These are phyloP conservation scores for Phytophthora cactorum DNA, from an alignment of 352 stramenopile species.

Conservation along the genomic window DNA sequence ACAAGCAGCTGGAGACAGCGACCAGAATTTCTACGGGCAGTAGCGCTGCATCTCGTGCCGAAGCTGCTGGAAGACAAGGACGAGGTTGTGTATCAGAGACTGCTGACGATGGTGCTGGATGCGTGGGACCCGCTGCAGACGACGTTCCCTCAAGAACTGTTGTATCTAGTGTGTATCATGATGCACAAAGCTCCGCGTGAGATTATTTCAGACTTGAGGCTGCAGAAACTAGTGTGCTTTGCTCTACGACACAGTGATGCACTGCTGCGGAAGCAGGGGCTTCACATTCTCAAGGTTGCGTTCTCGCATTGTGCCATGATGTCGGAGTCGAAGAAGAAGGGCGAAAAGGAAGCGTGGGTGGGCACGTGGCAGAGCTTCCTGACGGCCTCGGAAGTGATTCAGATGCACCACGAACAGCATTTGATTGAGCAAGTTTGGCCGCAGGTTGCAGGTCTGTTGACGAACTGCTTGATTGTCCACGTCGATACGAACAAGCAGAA, in stretches of 20 bases:
- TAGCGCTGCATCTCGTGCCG: slow-evolving; percentile 57
- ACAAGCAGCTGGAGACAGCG: slow-evolving; percentile 44
- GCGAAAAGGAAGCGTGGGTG: slow-evolving; percentile 21
- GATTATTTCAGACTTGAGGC: slow-evolving; percentile 38
- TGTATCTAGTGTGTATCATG: slow-evolving; percentile 71
- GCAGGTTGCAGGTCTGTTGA: slow-evolving; percentile 64
- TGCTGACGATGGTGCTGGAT: slow-evolving; percentile 31
- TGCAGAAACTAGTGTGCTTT: slow-evolving; percentile 63
- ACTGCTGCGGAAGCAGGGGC: slow-evolving; percentile 70
- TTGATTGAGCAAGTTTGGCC: slow-evolving; percentile 87
- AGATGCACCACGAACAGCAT: slow-evolving; percentile 86
- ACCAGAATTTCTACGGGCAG: slow-evolving; percentile 55
- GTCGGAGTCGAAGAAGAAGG: slow-evolving; percentile 16
- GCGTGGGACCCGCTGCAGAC: slow-evolving; percentile 27
- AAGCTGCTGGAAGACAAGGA: slow-evolving; percentile 32
- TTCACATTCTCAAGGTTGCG: slow-evolving; percentile 71
- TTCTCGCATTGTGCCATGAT: slow-evolving; percentile 58
- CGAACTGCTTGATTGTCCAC: slow-evolving; percentile 41
- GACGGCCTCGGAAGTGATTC: slow-evolving; percentile 78
- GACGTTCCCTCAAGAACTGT: slow-evolving; percentile 50
- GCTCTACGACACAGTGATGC: slow-evolving; percentile 59
- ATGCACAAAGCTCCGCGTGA: slow-evolving; percentile 50
- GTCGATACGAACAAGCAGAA: not conserved
- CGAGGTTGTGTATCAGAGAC: slow-evolving; percentile 4
- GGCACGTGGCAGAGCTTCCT: slow-evolving; percentile 75